Percentiles rank a stretch among this genome's conserved stretches.
Evolutionary conservation across 208 protist species (phyloP).

Genomic region (Acanthamoeba lenticulata): DNA sequence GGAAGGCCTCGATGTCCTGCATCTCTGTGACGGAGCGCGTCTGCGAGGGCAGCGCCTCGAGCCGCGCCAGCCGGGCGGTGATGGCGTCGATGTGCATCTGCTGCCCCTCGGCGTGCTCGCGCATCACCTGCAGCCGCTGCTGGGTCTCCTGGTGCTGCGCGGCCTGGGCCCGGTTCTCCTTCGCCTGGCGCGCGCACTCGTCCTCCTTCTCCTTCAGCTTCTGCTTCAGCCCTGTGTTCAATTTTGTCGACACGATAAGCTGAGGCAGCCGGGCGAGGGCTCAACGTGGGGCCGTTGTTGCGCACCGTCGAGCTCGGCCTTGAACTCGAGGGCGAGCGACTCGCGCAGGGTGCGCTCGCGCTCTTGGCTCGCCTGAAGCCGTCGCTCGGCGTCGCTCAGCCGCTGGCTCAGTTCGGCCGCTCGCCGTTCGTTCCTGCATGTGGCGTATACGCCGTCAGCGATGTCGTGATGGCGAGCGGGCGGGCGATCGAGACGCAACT

Average conservation of each 20-base stretch:
- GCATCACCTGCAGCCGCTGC: neutral
- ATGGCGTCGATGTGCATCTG: neutral
- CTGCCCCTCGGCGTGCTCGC: neutral
- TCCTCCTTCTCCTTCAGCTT: neutral
- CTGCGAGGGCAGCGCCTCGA: neutral
- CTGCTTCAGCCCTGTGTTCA: neutral
- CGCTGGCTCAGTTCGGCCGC: neutral
- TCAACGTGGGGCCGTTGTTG: no score
- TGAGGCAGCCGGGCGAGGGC: no score
- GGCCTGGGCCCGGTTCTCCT: neutral
- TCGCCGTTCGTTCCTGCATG: neutral
- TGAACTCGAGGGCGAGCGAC: neutral
- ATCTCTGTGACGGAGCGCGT: neutral
- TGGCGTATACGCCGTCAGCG: neutral
- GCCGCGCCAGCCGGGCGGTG: neutral
- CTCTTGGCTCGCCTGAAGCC: neutral
- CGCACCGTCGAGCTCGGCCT: neutral
- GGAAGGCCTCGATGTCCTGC: conserved; percentile 3
- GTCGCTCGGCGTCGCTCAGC: neutral
- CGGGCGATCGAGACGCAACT: neutral
- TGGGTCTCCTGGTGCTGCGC: neutral
- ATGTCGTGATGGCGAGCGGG: neutral
- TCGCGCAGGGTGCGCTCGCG: neutral
- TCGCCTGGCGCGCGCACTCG: neutral
- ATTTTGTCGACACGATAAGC: neutral